Evolutionary conservation across 192 early-diverging fungal species (phyloP), one percentile per base, ranked within the genome.

Genomic region (Tieghemiomyces parasiticus): DNA sequence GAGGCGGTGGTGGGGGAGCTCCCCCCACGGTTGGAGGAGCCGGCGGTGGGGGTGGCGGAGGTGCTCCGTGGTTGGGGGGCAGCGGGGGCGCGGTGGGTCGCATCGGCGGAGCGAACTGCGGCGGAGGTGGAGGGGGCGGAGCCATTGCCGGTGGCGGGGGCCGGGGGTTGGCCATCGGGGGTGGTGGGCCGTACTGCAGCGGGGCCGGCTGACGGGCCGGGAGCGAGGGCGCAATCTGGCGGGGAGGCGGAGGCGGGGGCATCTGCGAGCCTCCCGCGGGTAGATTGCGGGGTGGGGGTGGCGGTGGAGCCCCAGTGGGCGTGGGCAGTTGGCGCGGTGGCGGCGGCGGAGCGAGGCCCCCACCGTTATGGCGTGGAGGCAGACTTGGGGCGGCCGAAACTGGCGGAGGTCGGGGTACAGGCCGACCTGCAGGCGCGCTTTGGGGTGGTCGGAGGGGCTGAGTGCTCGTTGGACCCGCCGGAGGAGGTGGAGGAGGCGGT

Each of bases 401-500:
- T 20, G 55, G 33, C 0, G 34, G 33, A n/a, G 55, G 55, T 35
- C n/a, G 52, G 24, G n/a, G 52, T 29, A 30, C 26, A 8, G 52
- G 28, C 32, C 8, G 29, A 54, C 32, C 32, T 28, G 28, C 28
- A 28, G 52, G 52, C 28, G 29, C 19, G 14, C 52, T n/a, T 32
- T 30, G 52, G 32, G 60, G 52, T 1, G 60, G 67, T 6, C n/a
- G n/a, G n/a, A n/a, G n/a, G n/a, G n/a, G n/a, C n/a, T n/a, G n/a
- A n/a, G n/a, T n/a, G n/a, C n/a, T n/a, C n/a, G n/a, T n/a, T n/a
- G n/a, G n/a, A n/a, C n/a, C n/a, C n/a, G n/a, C n/a, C n/a, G n/a
- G n/a, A n/a, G n/a, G n/a, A n/a, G n/a, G n/a, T n/a, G 67, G 63
- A 31, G 66, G 66, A 16, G 60, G 61, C 25, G 66, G 58, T 4